phyloP scores from a whole-genome alignment of 257 asterid genomes.

The Catharanthus roseus region DNA sequence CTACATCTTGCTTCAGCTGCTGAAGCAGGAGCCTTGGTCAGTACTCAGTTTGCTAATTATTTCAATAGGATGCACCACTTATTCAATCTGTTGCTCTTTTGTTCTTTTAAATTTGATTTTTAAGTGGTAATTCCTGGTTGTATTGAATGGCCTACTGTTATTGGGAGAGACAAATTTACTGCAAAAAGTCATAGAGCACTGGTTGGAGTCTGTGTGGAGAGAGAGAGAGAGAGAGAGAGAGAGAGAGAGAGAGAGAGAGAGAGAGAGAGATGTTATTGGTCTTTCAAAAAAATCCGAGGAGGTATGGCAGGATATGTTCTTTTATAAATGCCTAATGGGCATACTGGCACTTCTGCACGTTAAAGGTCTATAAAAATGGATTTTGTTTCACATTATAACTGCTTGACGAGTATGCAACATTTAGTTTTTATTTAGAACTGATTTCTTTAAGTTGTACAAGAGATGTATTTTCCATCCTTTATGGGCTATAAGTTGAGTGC shows the following conservation, averaged over 20 bases:
- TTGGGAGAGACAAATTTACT: too few species aligned
- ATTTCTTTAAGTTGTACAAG: neutral
- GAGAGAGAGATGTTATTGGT: neutral
- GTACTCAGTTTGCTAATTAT: constrained; percentile 28
- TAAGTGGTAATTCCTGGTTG: too few species aligned
- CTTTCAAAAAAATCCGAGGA: neutral
- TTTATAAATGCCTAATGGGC: neutral
- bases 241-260: neutral
- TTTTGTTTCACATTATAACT: neutral
- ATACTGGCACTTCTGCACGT: neutral
- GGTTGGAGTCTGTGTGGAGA: too few species aligned
- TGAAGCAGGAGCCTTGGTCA: constrained; percentile 95
- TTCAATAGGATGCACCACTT: constrained; percentile 2
- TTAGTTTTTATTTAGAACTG: neutral
- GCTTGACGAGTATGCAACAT: neutral
- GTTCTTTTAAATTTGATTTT: too few species aligned
- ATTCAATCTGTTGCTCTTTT: neutral
- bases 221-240: too few species aligned
- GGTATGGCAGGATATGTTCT: neutral
- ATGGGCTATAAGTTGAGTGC: neutral
- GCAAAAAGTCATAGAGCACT: too few species aligned
- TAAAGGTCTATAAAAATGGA: neutral
- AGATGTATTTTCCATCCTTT: neutral
- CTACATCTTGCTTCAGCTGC: constrained; percentile 97
- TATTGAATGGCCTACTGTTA: too few species aligned